phyloP scores from a whole-genome alignment of 2,329 filamentous ascomycete genomes.

The Pseudogymnoascus sp. region DNA sequence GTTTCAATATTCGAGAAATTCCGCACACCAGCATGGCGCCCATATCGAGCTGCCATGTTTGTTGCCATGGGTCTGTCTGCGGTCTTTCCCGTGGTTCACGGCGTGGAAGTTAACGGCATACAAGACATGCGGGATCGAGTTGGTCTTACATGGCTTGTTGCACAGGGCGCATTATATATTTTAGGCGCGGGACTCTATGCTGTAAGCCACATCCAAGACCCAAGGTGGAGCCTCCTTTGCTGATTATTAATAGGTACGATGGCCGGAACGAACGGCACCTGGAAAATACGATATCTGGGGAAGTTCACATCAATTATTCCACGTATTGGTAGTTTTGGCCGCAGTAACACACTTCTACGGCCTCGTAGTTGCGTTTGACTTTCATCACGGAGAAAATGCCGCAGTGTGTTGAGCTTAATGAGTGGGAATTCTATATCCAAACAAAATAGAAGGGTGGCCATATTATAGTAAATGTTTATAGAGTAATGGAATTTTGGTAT shows the following conservation, averaged over 20 bases:
- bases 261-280: conserved; percentile 73
- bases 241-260: conserved; percentile 47
- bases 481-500: neutral
- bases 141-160: conserved; percentile 68
- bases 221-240: neutral
- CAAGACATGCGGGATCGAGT: conserved; percentile 60
- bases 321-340: conserved; percentile 77
- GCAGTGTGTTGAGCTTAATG: neutral
- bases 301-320: conserved; percentile 93
- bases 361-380: conserved; percentile 76
- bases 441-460: neutral
- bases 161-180: conserved; percentile 79
- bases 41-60: conserved; percentile 84
- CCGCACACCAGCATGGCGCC: conserved; percentile 72
- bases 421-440: neutral
- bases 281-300: conserved; percentile 84
- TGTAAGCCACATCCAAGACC: conserved; percentile 37
- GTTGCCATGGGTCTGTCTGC: conserved; percentile 78
- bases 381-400: conserved; percentile 51
- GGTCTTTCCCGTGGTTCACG: conserved; percentile 74
- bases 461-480: neutral
- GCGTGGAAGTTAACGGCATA: conserved; percentile 58
- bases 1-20: conserved; percentile 78
- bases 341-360: conserved; percentile 74
- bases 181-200: conserved; percentile 80